Base-by-base conservation (phyloP, 192 early-diverging fungal species). In the Linnemannia elongata region DNA sequence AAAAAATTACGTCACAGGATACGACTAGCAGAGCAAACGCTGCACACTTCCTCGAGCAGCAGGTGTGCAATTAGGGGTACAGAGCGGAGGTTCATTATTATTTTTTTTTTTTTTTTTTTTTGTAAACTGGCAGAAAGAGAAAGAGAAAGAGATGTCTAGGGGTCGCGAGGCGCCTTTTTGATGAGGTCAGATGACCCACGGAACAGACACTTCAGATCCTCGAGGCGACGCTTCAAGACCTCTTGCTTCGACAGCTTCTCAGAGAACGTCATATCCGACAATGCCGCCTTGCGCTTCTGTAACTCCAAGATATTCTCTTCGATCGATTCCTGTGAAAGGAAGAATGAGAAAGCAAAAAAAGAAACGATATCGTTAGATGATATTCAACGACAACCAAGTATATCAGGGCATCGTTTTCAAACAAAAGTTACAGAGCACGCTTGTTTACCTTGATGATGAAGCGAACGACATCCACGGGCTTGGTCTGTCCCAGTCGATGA, bases 401-500 rank as follows among this genome's bases (percentile, higher is more conserved):
- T 9, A 13, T 45, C 44, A 12, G 4, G 13, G 6, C 20, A 52
- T 0, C 15, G 49, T 5, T 22, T 18, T 45, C 44, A 45, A 13
- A 45, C 13, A 18, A 20, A 49, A 5, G 18, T 6, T 27, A 66
- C 30, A 33, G 33, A 15, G 60, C 0, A 33, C 30, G 35, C 1
- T 3, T 66, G 27, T 71, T 71, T 88, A 89, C 91, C 73, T 91
- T 89, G 39, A 94, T 88, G 77, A 96, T 92, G 77, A 94, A 94
- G 44, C 93, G 91, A 22, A 92, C 89, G 3, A 94, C 92, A n/a
- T 91, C 90, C 41, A 96, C 93, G 0, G 93, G 91, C 24, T 89
- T 83, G 36, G 73, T 89, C 77, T 97, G 96, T 27, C 96, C 96
- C 18, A 97, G 88, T 24, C 96, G 90, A 81, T 97, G 95, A 66